A percentile compares a stretch with the other conserved stretches of the same genome.
Conservation (phyloP, 2,329 filamentous ascomycete species). For the Sordariomycetes sp. region DNA sequence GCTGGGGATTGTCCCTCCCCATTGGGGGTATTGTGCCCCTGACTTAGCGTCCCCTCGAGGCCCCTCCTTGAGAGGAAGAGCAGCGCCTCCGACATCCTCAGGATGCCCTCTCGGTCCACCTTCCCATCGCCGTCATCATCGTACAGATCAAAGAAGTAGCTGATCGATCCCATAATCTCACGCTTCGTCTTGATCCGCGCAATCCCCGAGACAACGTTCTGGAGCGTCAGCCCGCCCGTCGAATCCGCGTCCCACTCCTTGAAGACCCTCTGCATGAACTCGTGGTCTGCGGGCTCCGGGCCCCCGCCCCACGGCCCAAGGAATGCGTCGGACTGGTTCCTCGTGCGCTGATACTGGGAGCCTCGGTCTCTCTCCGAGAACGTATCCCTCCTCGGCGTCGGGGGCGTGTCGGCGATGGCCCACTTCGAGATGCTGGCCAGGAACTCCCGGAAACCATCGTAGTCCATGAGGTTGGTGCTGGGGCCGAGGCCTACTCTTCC, state of each 20-base stretch:
- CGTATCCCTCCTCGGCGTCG: constrained; percentile 37
- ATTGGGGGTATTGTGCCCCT: constrained; percentile 37
- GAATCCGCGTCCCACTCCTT: constrained; percentile 76
- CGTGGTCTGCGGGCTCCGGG: constrained; percentile 74
- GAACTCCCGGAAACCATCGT: constrained; percentile 91
- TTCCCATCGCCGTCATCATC: constrained; percentile 86
- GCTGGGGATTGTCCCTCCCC: constrained; percentile 23
- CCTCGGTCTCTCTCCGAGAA: constrained; percentile 41
- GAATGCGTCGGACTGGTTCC: constrained; percentile 20
- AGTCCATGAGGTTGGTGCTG: constrained; percentile 92
- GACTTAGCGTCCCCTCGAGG: constrained; percentile 61
- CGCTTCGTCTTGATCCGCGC: constrained; percentile 85
- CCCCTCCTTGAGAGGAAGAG: constrained; percentile 86
- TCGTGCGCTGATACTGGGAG: constrained; percentile 45
- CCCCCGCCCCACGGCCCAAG: constrained; percentile 43
- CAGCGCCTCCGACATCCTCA: constrained; percentile 87
- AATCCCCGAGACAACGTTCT: constrained; percentile 85
- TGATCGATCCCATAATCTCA: constrained; percentile 97
- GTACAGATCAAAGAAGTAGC: constrained; percentile 95
- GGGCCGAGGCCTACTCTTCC: constrained; percentile 81
- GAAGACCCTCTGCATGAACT: constrained; percentile 85
- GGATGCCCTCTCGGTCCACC: constrained; percentile 88
- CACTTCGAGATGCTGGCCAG: constrained; percentile 82
- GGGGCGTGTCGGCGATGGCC: constrained; percentile 81
- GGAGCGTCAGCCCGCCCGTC: constrained; percentile 68